Conservation (phyloP, 2,329 filamentous ascomycete genomes). For the Trichoderma sp. region DNA sequence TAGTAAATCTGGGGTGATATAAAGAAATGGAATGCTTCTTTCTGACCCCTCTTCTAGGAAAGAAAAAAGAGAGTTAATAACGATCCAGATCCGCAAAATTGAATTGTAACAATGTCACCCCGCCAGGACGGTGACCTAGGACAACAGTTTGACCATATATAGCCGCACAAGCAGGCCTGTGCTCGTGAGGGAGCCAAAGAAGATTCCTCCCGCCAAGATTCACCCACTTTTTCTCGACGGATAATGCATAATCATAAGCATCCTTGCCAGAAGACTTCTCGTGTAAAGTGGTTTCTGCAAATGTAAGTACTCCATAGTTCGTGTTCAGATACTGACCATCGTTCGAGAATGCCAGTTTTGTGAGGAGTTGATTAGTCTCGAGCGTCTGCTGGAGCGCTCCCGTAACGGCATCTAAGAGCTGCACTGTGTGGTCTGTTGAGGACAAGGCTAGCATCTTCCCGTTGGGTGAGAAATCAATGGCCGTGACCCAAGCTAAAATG, state of each 20-base stretch:
- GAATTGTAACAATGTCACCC: neutral
- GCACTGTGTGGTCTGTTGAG: neutral
- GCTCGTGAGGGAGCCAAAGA: neutral
- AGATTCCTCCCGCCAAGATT: neutral
- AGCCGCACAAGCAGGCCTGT: neutral
- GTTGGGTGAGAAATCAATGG: too few relatives aligned
- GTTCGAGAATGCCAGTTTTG: neutral
- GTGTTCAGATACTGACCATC: neutral
- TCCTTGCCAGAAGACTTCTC: too few relatives aligned
- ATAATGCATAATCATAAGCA: neutral
- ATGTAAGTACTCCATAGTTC: neutral
- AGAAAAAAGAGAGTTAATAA: too few relatives aligned
- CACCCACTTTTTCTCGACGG: neutral
- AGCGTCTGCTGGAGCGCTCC: neutral
- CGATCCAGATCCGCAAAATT: neutral
- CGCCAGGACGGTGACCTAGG: neutral
- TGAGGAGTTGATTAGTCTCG: neutral
- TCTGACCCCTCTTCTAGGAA: too few relatives aligned
- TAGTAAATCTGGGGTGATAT: too few relatives aligned
- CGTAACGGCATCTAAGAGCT: neutral
- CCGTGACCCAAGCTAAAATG: too few relatives aligned
- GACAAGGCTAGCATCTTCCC: neutral
- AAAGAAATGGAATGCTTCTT: too few relatives aligned
- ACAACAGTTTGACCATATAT: neutral
- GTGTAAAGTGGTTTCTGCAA: neutral